Percentiles rank a stretch among this genome's conserved stretches.
phyloP scores from a whole-genome alignment of 805 yeast species.

The Priceomyces fermenticarens region DNA sequence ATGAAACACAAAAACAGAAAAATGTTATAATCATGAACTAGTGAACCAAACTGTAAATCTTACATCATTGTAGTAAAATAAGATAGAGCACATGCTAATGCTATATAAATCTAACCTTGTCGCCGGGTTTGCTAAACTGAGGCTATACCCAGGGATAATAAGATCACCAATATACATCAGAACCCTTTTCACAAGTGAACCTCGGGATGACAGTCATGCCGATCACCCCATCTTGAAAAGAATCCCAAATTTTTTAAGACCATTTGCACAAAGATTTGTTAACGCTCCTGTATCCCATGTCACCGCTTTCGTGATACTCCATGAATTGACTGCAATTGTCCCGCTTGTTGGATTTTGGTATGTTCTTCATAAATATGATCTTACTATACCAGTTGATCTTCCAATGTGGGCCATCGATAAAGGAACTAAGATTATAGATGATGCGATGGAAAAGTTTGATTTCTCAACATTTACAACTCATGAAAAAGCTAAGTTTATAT shows the following conservation, averaged over 20 bases:
- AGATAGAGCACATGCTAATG: too few relatives aligned
- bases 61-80: not conserved
- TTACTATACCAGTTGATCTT: conserved; percentile 50
- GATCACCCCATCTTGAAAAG: conserved; percentile 21
- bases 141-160: not conserved
- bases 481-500: conserved; percentile 52
- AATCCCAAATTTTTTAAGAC: conserved; percentile 50
- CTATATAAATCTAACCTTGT: too few relatives aligned
- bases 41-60: not conserved
- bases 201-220: not conserved
- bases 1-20: not conserved
- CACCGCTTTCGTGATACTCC: conserved; percentile 63
- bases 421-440: conserved; percentile 58
- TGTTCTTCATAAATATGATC: conserved; percentile 51
- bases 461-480: conserved; percentile 35
- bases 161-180: not conserved
- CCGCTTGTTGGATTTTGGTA: conserved; percentile 73
- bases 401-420: conserved; percentile 61
- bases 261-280: conserved; percentile 48
- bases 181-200: not conserved
- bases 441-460: conserved; percentile 40
- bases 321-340: conserved; percentile 70
- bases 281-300: conserved; percentile 60
- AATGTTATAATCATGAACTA: not conserved
- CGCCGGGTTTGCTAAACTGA: too few relatives aligned